phyloP scores from a whole-genome alignment of 148 eudicot species.

The Nepenthes mirabilis region DNA sequence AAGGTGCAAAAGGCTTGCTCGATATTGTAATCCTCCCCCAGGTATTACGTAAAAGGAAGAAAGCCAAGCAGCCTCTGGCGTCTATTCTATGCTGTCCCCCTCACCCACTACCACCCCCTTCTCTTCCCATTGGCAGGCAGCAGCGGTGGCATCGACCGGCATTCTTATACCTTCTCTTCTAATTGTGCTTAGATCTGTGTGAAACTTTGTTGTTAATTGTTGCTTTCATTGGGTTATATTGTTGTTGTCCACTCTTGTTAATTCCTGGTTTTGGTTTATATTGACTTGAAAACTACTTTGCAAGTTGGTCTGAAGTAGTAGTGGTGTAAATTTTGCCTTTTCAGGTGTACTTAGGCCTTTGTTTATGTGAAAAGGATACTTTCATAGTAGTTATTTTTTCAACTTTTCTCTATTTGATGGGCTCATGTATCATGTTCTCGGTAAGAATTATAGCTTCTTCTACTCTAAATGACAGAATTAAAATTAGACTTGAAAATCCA shows the following conservation, averaged over 20 bases:
- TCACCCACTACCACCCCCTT: conserved; percentile 11
- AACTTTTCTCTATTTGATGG: too few species aligned
- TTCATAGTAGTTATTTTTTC: too few species aligned
- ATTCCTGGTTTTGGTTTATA: conserved; percentile 29
- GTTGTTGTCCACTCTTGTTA: conserved; percentile 26
- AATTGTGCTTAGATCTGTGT: conserved; percentile 19
- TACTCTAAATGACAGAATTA: too few species aligned
- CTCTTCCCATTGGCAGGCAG: conserved; percentile 24
- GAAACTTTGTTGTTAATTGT: conserved; percentile 27
- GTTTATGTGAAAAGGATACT: too few species aligned
- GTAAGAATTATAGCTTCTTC: too few species aligned
- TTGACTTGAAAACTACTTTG: too few species aligned
- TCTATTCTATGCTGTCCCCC: neutral
- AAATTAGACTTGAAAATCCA: too few species aligned
- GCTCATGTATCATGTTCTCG: too few species aligned
- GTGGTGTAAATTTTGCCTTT: too few species aligned
- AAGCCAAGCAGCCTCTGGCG: conserved; percentile 15
- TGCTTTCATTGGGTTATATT: conserved; percentile 11
- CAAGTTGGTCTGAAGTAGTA: too few species aligned
- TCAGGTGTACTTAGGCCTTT: too few species aligned
- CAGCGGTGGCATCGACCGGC: conserved; percentile 12
- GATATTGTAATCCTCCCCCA: conserved; percentile 52
- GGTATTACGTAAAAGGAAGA: conserved; percentile 23
- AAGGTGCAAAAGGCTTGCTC: conserved; percentile 80
- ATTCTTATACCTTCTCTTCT: conserved; percentile 13